These are phyloP conservation scores for Leptodermis oblonga DNA, from an alignment of 257 asterid species.

Conservation along the genomic window DNA sequence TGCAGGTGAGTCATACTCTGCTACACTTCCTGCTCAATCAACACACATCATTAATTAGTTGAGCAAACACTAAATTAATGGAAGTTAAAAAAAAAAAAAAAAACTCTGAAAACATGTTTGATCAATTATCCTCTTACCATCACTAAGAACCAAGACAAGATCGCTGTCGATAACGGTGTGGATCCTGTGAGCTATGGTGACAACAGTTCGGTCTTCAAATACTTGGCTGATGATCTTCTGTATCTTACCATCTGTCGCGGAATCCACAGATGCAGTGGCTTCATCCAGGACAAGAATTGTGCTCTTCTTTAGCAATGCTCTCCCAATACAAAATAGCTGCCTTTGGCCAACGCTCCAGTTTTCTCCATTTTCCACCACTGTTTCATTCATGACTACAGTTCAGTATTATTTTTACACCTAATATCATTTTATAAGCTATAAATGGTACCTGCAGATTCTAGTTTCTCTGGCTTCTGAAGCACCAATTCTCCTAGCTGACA, in stretches of 20 bases:
- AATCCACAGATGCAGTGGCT: slow-evolving; percentile 96
- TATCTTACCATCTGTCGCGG: slow-evolving; percentile 82
- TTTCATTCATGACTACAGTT: slow-evolving; percentile 3
- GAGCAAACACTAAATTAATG: too few relatives aligned
- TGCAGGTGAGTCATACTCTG: too few relatives aligned
- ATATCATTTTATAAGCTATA: too few relatives aligned
- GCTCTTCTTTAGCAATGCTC: slow-evolving; percentile 90
- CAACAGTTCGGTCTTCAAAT: slow-evolving; percentile 68
- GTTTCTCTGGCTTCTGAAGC: slow-evolving; percentile 65
- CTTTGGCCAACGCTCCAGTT: slow-evolving; percentile 99
- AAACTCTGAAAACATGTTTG: too few relatives aligned
- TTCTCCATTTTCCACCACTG: slow-evolving; percentile 94
- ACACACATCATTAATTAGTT: slow-evolving; percentile 4
- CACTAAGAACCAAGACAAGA: slow-evolving; percentile 83
- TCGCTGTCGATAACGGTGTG: slow-evolving; percentile 95
- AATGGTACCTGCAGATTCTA: slow-evolving; percentile 57
- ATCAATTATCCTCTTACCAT: slow-evolving; percentile 67
- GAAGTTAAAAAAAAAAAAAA: too few relatives aligned
- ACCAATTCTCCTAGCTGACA: slow-evolving; percentile 80
- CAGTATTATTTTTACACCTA: too few relatives aligned
- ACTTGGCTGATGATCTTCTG: slow-evolving; percentile 71
- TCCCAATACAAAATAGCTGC: slow-evolving; percentile 88
- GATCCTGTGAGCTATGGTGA: slow-evolving; percentile 97
- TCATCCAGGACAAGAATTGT: slow-evolving; percentile 84
- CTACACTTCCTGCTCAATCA: slow-evolving; percentile 69